Evolutionary conservation across 306 rosid genomes (phyloP).

Genomic region (Pterocarpus macrocarpus): DNA sequence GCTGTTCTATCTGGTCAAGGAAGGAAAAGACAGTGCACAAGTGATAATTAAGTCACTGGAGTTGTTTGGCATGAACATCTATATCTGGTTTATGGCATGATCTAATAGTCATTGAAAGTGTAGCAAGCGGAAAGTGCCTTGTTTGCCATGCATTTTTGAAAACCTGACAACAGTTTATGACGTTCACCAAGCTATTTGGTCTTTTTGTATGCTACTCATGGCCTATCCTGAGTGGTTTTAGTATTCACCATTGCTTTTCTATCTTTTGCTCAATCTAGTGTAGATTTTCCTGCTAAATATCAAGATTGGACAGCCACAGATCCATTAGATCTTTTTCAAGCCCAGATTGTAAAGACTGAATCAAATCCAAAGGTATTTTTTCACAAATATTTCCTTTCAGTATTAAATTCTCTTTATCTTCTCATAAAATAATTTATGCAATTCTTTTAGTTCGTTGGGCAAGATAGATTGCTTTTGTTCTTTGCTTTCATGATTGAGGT

Average conservation of each 20-base stretch:
- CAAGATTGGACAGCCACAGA: constrained; percentile 87
- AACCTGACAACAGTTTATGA: constrained; percentile 21
- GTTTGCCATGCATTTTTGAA: not conserved
- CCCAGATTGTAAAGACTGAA: constrained; percentile 74
- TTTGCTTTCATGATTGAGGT: constrained; percentile 20
- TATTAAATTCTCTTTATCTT: constrained; percentile 25
- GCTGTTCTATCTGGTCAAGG: constrained; percentile 32
- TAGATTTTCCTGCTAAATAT: constrained; percentile 85
- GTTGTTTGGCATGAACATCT: constrained; percentile 32
- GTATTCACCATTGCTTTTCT: constrained; percentile 46
- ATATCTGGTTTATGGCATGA: constrained; percentile 25
- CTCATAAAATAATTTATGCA: constrained; percentile 23
- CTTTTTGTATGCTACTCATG: constrained; percentile 25
- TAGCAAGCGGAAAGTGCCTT: constrained; percentile 13
- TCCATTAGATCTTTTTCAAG: constrained; percentile 90
- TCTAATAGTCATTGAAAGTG: constrained; percentile 17
- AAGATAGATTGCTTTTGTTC: constrained; percentile 16
- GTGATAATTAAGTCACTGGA: constrained; percentile 19
- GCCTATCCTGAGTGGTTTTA: constrained; percentile 41
- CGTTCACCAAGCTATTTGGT: constrained; percentile 29
- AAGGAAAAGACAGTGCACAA: constrained; percentile 34
- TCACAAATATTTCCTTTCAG: constrained; percentile 36
- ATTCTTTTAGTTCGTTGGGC: constrained; percentile 27
- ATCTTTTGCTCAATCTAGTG: constrained; percentile 70
- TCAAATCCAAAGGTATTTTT: constrained; percentile 87